Evolutionary conservation across 345 rosid species (phyloP).

Genomic region (Melaleuca alternifolia): DNA sequence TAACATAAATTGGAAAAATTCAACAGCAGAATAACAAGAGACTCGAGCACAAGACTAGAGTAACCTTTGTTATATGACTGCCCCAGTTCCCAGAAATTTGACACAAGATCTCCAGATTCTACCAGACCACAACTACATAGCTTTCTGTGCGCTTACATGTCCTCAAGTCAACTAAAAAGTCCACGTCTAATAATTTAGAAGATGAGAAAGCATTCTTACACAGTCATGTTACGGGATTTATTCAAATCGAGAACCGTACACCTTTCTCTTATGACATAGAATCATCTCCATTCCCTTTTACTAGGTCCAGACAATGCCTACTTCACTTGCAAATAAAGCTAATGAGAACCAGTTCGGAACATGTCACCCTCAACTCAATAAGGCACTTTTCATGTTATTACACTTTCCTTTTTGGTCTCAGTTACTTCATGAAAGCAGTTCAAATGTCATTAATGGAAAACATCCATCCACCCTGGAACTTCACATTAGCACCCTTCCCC

Average conservation of each 20-base stretch:
- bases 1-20: not conserved
- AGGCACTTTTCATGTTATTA: not conserved
- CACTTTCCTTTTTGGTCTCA: not conserved
- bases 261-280: not conserved
- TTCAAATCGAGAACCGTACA: not conserved
- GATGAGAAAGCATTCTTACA: not conserved
- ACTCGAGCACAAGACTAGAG: not conserved
- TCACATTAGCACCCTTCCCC: not conserved
- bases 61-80: not conserved
- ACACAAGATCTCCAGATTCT: not conserved
- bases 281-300: not conserved
- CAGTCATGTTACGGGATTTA: not conserved
- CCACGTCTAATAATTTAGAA: not conserved
- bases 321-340: not conserved
- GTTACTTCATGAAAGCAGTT: not conserved
- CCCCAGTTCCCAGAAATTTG: not conserved
- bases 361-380: not conserved
- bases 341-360: not conserved
- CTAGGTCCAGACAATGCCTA: not conserved
- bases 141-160: not conserved
- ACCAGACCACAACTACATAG: not conserved
- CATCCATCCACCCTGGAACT: not conserved
- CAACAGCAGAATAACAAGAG: not conserved
- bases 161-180: not conserved
- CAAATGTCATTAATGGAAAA: not conserved